Evolutionary conservation across 495 filamentous ascomycete species (phyloP).

Genomic region (Xylaria telfairii): DNA sequence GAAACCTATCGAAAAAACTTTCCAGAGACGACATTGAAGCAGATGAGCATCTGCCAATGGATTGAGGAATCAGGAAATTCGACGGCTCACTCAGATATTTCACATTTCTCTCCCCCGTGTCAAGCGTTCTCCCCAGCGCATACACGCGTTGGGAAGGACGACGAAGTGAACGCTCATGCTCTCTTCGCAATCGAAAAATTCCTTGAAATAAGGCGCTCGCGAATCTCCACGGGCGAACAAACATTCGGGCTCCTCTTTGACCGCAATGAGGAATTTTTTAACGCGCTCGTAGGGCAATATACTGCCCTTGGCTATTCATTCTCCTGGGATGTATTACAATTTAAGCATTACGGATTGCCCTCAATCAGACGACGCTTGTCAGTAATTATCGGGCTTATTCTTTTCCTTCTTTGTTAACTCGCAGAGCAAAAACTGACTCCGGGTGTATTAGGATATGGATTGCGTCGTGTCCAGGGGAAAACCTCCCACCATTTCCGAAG

Average conservation of each 20-base stretch:
- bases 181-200: slow-evolving; percentile 65
- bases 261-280: slow-evolving; percentile 56
- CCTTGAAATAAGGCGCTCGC: slow-evolving; percentile 62
- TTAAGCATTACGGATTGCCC: slow-evolving; percentile 47
- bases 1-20: slow-evolving; percentile 68
- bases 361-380: slow-evolving; percentile 60
- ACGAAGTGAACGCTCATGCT: slow-evolving; percentile 72
- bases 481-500: slow-evolving; percentile 68
- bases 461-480: slow-evolving; percentile 76
- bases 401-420: background rate
- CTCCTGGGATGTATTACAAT: slow-evolving; percentile 52
- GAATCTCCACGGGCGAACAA: slow-evolving; percentile 81
- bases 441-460: slow-evolving; percentile 52
- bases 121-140: slow-evolving; percentile 79
- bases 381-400: background rate
- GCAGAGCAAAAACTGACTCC: background rate
- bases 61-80: slow-evolving; percentile 18
- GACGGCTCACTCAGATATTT: slow-evolving; percentile 61
- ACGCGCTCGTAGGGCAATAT: slow-evolving; percentile 65
- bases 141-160: slow-evolving; percentile 64
- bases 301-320: slow-evolving; percentile 72
- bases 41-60: slow-evolving; percentile 53
- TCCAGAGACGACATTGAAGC: slow-evolving; percentile 43
- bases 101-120: slow-evolving; percentile 82
- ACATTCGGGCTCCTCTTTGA: slow-evolving; percentile 66